Conservation (phyloP, 176 grass and related monocot genomes). For the Miscanthus lutarioriparius region DNA sequence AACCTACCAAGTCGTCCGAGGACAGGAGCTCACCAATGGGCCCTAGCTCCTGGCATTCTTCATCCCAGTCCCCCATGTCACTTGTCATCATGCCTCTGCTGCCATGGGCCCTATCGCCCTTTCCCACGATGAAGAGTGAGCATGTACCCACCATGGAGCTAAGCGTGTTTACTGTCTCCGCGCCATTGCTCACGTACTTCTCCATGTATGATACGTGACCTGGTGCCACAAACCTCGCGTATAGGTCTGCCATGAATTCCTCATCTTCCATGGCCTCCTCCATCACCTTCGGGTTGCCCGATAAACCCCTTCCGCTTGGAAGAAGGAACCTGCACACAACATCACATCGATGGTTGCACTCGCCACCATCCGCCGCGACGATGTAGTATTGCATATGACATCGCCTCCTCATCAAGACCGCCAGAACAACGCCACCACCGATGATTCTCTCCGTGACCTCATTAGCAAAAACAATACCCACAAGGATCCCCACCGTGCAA, state of each 20-base stretch:
- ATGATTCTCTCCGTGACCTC: not conserved
- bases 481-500: slow-evolving; percentile 70
- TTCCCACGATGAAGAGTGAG: slow-evolving; percentile 65
- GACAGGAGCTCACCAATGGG: slow-evolving; percentile 70
- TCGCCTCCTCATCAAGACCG: slow-evolving; percentile 65
- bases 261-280: slow-evolving; percentile 50
- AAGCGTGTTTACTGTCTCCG: slow-evolving; percentile 47
- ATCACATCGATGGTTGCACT: slow-evolving; percentile 36
- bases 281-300: not conserved
- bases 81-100: slow-evolving; percentile 27
- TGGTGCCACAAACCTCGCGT: slow-evolving; percentile 37
- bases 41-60: slow-evolving; percentile 70
- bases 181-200: slow-evolving; percentile 51
- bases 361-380: no score
- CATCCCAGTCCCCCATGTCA: slow-evolving; percentile 53
- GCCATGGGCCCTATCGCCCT: not conserved
- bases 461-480: slow-evolving; percentile 38
- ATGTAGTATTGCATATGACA: slow-evolving; percentile 45
- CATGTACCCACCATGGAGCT: slow-evolving; percentile 52
- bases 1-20: slow-evolving; percentile 60
- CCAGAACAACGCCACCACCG: slow-evolving; percentile 67
- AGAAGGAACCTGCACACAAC: slow-evolving; percentile 47
- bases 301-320: not conserved
- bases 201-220: slow-evolving; percentile 53
- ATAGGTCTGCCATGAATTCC: slow-evolving; percentile 51